Evolutionary conservation across 257 asterid genomes (phyloP), one percentile per base, ranked within the genome.

Genomic region (Ocimum tenuiflorum): DNA sequence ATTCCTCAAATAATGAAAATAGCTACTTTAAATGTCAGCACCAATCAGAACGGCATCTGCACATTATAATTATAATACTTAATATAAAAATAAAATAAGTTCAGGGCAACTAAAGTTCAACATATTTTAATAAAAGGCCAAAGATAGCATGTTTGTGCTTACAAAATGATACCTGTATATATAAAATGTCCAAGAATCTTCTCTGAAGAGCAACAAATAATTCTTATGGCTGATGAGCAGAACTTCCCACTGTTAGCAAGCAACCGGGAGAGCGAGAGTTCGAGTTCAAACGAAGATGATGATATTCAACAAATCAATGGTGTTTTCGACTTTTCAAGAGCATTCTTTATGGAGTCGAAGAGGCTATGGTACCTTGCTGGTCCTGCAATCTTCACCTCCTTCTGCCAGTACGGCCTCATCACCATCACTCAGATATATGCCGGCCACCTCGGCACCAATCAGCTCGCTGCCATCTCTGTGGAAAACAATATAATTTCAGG

Each of bases 371-470:
- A 61, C 65, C 72, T 88, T 6, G 94, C 88, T 11, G 89, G 68
- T 23, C 95, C 95, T 1, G 83, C 89, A 41, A 83, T 87, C 20
- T 87, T 85, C 83, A 73, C 89, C 1, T 81, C 83, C 35, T 51
- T 81, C 27, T 81, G 89, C 69, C 83, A 76, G 20, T 87, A 79
- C 33, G 80, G 82, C 1, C 77, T 87, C 29, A 83, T 82, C 2
- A 82, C 88, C n/a, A 5, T 38, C 36, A 38, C 65, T 13, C 50
- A 59, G 11, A 59, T 59, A 8, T 59, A 18, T 7, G 10, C 65
- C 50, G 65, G 65, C 50, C 65, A 59, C 49, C 49, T 59, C 50
- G 35, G 89, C 3, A 85, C 78, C 53, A 29, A 71, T 4, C 77
- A 82, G 9, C 86, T 88, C 3, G 92, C 90, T 11, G 94, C 94